Evolutionary conservation across 495 filamentous ascomycete genomes (phyloP).

Genomic region (Staphylotrichum longicolle): DNA sequence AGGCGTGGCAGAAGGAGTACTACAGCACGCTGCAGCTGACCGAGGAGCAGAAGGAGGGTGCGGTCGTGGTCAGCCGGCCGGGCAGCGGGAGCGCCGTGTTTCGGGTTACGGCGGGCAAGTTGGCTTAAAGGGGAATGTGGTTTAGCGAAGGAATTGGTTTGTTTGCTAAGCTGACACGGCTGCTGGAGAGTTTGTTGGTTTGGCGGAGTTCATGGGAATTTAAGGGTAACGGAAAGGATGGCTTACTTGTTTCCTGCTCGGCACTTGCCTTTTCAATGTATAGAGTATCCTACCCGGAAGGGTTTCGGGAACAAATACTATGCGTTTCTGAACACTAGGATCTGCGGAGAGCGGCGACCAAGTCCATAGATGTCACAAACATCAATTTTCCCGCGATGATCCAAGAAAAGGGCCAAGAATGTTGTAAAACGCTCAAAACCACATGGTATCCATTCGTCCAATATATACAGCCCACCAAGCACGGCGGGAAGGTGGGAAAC

Average conservation of each 20-base stretch:
- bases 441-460: conserved; percentile 29
- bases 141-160: background rate
- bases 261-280: no score
- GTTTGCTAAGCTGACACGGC: no score
- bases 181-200: no score
- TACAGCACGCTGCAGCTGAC: conserved; percentile 75
- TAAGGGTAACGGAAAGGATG: no score
- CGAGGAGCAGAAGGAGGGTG: conserved; percentile 68
- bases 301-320: no score
- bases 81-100: conserved; percentile 64
- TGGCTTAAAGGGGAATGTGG: conserved; percentile 1
- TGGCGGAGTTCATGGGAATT: no score
- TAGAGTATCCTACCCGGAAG: no score
- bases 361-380: background rate
- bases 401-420: background rate
- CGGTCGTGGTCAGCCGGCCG: conserved; percentile 88
- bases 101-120: conserved; percentile 27
- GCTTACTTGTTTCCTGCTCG: no score
- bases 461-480: conserved; percentile 29
- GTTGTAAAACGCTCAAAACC: conserved; percentile 13
- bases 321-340: no score
- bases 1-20: conserved; percentile 75
- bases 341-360: no score
- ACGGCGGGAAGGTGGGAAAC: conserved; percentile 5
- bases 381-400: background rate